These are phyloP conservation scores for Cucurbita argyrosperma DNA, from an alignment of 306 rosid species.

Conservation along the genomic window DNA sequence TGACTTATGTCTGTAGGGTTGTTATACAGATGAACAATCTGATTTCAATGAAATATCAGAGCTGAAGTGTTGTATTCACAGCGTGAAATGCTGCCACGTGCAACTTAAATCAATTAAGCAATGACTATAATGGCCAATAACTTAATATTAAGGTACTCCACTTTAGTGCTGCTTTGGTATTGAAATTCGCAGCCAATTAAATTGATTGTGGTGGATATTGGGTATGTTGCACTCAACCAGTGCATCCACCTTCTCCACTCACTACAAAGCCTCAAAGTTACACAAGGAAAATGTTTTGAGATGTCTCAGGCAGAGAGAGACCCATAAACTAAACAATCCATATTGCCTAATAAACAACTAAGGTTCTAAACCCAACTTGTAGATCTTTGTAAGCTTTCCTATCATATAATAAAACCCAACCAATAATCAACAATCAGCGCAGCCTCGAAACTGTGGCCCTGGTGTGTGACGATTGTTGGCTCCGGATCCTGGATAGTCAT, in stretches of 20 bases:
- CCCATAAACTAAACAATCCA: background rate
- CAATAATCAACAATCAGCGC: slow-evolving; percentile 20
- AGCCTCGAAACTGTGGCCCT: slow-evolving; percentile 26
- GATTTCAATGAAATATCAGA: background rate
- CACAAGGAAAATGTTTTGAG: background rate
- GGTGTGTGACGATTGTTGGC: slow-evolving; percentile 92
- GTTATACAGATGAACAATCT: background rate
- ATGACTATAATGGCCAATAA: background rate
- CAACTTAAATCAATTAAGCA: background rate
- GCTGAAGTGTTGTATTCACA: background rate
- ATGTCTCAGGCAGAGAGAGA: background rate
- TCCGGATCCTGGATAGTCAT: slow-evolving; percentile 68
- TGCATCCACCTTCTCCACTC: slow-evolving; percentile 7
- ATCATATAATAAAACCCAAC: background rate
- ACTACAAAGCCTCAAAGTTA: background rate
- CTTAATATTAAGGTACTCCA: background rate
- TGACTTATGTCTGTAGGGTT: background rate
- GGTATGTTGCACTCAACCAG: background rate
- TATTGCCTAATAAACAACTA: background rate
- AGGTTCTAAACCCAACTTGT: background rate
- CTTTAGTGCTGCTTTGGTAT: background rate
- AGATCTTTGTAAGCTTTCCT: background rate
- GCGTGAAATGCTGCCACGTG: background rate
- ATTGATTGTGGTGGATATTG: slow-evolving; percentile 1
- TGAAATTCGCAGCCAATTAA: background rate